Conservation (phyloP, 148 eudicot species). For the Rhododendron kiyosumense region DNA sequence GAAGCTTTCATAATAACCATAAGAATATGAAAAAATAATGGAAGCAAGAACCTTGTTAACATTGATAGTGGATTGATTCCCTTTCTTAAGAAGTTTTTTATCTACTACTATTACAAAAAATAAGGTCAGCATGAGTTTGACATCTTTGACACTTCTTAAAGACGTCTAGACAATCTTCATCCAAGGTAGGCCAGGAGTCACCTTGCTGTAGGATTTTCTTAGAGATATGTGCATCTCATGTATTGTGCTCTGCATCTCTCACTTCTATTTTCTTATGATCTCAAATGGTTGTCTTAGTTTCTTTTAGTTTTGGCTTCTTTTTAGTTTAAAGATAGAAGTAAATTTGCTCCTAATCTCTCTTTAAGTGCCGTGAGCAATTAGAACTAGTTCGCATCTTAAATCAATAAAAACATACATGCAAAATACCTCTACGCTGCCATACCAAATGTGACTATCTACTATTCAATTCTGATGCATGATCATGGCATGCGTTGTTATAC, state of each 20-base stretch:
- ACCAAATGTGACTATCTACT: neutral
- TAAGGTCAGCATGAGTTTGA: neutral
- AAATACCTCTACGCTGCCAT: neutral
- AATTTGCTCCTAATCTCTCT: neutral
- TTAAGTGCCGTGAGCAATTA: neutral
- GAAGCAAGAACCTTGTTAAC: neutral
- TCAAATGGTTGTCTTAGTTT: neutral
- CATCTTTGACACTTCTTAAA: neutral
- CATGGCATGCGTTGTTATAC: neutral
- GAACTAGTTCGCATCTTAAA: neutral
- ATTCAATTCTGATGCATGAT: neutral
- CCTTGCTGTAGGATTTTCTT: neutral
- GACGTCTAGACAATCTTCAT: neutral
- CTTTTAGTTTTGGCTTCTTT: neutral
- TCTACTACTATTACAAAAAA: neutral
- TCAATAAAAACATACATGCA: neutral
- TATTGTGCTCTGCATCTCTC: neutral
- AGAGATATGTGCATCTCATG: neutral
- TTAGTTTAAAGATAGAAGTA: neutral
- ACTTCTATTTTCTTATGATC: neutral
- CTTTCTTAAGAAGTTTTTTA: neutral
- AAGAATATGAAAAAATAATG: neutral
- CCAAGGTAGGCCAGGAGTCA: neutral
- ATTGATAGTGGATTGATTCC: neutral
- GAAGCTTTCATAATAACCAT: conserved; percentile 2